Evolutionary conservation across 345 rosid genomes (phyloP), one percentile per base, ranked within the genome.

Genomic region (Ricinus communis): DNA sequence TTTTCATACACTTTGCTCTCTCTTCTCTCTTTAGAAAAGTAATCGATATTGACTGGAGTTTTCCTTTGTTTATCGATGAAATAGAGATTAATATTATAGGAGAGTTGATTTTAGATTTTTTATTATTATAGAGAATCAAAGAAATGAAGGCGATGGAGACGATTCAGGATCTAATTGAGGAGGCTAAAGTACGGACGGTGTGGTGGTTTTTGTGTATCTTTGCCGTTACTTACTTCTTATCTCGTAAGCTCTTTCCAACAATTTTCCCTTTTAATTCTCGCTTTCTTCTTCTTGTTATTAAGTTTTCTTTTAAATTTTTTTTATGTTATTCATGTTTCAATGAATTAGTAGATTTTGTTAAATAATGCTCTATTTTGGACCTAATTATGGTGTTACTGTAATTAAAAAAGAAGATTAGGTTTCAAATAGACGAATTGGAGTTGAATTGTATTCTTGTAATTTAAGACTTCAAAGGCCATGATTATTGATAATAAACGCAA

Each of bases 121-220:
- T 43, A 11, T 4, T 4, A 4, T 1, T 43, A 8, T 3, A 74
- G 82, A 28, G 8, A 24, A 31, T 11, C 16, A 8, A 22, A 7
- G 62, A 63, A 33, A 73, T 86, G 97, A 91, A 85, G 88, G 76
- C 90, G 70, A 87, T 89, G 91, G 91, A 87, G 84, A 89, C 87
- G 69, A 83, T 96, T 77, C 86, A 89, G 70, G 99, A 96, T 91
- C 98, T 96, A 80, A 84, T 96, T 71, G 97, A 96, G 70, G 99
- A 96, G 71, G 98, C 91, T 24, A 93, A 93, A 80, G 47, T 85
- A 55, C 88, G 99, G 14, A 84, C 91, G 68, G 88, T 93, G 46
- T 90, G 90, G 90, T 96, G 99, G 99, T 83, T 83, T 14, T 74
- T 96, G 16, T 88, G 87, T 65, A 72, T 93, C 80, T 96, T 91